Evolutionary conservation across 306 rosid species (phyloP).

Genomic region (Trifolium pratense): DNA sequence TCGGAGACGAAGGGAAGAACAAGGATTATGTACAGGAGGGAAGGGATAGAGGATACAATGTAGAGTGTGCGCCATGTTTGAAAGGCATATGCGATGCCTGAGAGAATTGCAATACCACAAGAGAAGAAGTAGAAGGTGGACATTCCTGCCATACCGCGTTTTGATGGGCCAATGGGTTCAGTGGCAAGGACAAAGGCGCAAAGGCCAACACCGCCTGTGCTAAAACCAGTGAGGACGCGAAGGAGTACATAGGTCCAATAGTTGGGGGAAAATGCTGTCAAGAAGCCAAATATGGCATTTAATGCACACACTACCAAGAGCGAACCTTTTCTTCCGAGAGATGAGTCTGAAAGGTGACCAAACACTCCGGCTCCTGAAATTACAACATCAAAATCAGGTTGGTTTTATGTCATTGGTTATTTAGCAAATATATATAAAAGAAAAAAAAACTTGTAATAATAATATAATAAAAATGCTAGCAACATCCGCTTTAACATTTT

Average conservation of each 20-base stretch:
- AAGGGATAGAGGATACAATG: slow-evolving; percentile 73
- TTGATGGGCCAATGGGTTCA: slow-evolving; percentile 77
- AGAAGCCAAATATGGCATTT: slow-evolving; percentile 73
- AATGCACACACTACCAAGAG: slow-evolving; percentile 70
- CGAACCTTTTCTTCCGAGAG: slow-evolving; percentile 85
- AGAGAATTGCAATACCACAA: slow-evolving; percentile 69
- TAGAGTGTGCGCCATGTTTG: slow-evolving; percentile 78
- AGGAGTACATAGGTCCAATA: slow-evolving; percentile 62
- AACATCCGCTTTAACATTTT: too few relatives aligned
- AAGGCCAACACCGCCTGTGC: slow-evolving; percentile 88
- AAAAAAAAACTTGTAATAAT: too few relatives aligned
- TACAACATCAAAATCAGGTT: not conserved
- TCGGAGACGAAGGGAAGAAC: slow-evolving; percentile 78
- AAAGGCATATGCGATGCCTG: slow-evolving; percentile 67
- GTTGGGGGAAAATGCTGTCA: slow-evolving; percentile 71
- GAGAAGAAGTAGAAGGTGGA: slow-evolving; percentile 97
- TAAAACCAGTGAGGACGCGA: slow-evolving; percentile 85
- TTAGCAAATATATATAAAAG: not conserved
- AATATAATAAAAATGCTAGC: too few relatives aligned
- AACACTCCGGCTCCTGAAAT: slow-evolving; percentile 87
- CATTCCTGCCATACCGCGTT: slow-evolving; percentile 78
- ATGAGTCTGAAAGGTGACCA: slow-evolving; percentile 89
- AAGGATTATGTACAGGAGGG: slow-evolving; percentile 59
- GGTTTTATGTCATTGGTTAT: not conserved
- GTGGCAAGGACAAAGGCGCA: slow-evolving; percentile 83